Evolutionary conservation across 176 grass and related monocot species (phyloP).

Genomic region (Hyparrhenia diplandra): DNA sequence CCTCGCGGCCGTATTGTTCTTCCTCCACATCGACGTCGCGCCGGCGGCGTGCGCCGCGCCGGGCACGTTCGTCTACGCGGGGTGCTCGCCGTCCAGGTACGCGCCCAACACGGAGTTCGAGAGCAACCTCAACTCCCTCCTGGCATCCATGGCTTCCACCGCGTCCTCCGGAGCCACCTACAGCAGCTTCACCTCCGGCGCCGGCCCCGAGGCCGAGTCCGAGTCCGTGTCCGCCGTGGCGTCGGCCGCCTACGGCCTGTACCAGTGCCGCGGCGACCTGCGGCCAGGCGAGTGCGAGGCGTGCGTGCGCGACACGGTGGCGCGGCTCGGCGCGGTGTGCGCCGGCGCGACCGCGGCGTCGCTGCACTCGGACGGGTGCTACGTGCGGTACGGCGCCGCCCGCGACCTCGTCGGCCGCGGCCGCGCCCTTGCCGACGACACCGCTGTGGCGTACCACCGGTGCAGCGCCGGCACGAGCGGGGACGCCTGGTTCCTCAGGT

Average conservation of each 20-base stretch:
- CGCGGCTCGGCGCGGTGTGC: slow-evolving; percentile 54
- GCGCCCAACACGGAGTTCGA: slow-evolving; percentile 52
- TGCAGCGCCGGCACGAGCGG: slow-evolving; percentile 55
- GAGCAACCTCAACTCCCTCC: slow-evolving; percentile 63
- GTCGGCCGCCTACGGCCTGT: slow-evolving; percentile 53
- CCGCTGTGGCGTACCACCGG: slow-evolving; percentile 47
- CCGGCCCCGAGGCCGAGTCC: background rate
- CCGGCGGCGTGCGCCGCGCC: background rate
- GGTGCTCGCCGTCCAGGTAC: slow-evolving; percentile 75
- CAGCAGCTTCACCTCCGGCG: slow-evolving; percentile 56
- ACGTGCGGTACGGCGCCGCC: slow-evolving; percentile 55
- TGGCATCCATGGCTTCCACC: slow-evolving; percentile 51
- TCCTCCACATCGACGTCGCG: slow-evolving; percentile 23
- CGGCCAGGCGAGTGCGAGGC: slow-evolving; percentile 41
- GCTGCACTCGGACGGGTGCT: slow-evolving; percentile 70
- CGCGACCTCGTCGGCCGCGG: slow-evolving; percentile 39
- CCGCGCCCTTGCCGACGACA: slow-evolving; percentile 24
- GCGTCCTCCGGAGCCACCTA: slow-evolving; percentile 45
- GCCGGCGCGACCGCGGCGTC: slow-evolving; percentile 49
- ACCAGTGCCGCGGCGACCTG: slow-evolving; percentile 74
- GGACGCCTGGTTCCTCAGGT: slow-evolving; percentile 50
- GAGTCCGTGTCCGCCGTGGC: background rate
- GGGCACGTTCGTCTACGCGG: slow-evolving; percentile 59
- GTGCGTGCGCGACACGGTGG: slow-evolving; percentile 58
- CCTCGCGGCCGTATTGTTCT: slow-evolving; percentile 21